Evolutionary conservation across 1,284 basidiomycete species (phyloP).

Genomic region (Cutaneotrichosporon mucoides): DNA sequence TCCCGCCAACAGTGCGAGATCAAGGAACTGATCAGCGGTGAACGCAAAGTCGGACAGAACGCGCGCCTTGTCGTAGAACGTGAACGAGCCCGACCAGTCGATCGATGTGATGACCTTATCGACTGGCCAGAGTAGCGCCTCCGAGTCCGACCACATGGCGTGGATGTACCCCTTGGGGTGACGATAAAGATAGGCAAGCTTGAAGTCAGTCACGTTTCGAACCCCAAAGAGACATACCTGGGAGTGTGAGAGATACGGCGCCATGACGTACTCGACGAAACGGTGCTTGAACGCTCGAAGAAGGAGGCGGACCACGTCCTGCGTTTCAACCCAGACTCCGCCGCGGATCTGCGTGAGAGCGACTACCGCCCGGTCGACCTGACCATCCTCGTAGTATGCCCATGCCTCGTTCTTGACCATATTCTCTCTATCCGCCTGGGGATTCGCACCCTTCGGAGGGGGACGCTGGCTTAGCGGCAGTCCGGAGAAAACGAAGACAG

Average conservation of each 20-base stretch:
- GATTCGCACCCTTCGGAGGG: conserved; percentile 63
- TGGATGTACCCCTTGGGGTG: conserved; percentile 94
- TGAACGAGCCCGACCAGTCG: conserved; percentile 71
- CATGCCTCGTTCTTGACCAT: conserved; percentile 64
- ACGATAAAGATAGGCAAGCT: conserved; percentile 86
- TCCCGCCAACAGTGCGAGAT: conserved; percentile 86
- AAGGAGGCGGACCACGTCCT: conserved; percentile 91
- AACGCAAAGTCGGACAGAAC: conserved; percentile 73
- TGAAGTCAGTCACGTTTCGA: conserved; percentile 38
- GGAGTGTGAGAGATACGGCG: conserved; percentile 89
- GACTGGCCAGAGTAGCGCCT: conserved; percentile 82
- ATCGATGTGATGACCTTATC: conserved; percentile 87
- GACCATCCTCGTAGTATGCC: conserved; percentile 81
- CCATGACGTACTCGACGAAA: conserved; percentile 92
- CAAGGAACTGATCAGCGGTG: conserved; percentile 87
- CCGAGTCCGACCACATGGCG: conserved; percentile 85
- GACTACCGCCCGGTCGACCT: conserved; percentile 78
- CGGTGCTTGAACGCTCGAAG: conserved; percentile 90
- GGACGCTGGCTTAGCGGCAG: conserved; percentile 56
- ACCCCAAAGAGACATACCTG: conserved; percentile 59
- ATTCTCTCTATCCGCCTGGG: conserved; percentile 49
- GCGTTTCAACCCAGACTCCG: conserved; percentile 58
- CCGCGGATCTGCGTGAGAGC: conserved; percentile 70
- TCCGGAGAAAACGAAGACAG: conserved; percentile 94
- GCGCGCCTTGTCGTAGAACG: conserved; percentile 74